These are phyloP conservation scores for Friedmanniomyces simplex DNA, from an alignment of 495 filamentous ascomycete species.

Conservation along the genomic window DNA sequence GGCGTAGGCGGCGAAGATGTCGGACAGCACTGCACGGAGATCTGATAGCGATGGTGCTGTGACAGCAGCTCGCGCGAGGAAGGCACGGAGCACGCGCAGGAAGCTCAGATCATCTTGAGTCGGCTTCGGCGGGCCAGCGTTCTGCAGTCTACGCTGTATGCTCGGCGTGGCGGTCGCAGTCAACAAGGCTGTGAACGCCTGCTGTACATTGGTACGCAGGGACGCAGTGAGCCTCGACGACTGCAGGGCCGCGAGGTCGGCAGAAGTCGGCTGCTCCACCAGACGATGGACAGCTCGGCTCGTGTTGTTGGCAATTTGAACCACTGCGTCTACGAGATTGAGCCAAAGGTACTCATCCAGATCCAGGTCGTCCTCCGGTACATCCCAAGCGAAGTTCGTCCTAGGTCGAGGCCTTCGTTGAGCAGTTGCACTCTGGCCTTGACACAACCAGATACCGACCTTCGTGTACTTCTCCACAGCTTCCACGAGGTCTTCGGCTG, in stretches of 20 bases:
- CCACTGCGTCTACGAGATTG: constrained; percentile 74
- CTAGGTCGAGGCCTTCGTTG: constrained; percentile 30
- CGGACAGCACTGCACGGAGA: constrained; percentile 69
- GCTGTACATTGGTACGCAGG: constrained; percentile 73
- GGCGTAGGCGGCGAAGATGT: constrained; percentile 88
- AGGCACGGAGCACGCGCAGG: constrained; percentile 78
- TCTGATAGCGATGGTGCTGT: constrained; percentile 81
- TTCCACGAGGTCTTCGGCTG: constrained; percentile 54
- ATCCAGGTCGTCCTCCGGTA: constrained; percentile 49
- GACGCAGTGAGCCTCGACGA: constrained; percentile 43
- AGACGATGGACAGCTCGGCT: constrained; percentile 19
- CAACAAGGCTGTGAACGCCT: constrained; percentile 80
- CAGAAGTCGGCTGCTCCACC: constrained; percentile 2
- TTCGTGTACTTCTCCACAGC: constrained; percentile 77
- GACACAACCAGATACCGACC: constrained; percentile 92
- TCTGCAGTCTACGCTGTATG: constrained; percentile 42
- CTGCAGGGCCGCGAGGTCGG: constrained; percentile 16
- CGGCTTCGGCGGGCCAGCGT: constrained; percentile 18
- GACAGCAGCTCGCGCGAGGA: constrained; percentile 70
- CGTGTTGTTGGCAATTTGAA: constrained; percentile 59
- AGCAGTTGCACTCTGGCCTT: constrained; percentile 59
- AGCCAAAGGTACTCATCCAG: constrained; percentile 82
- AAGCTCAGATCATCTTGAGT: constrained; percentile 51
- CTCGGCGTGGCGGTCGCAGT: constrained; percentile 32
- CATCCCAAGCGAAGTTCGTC: constrained; percentile 26